phyloP scores from a whole-genome alignment of 192 early-diverging fungal species.

The Coemansia sp. region DNA sequence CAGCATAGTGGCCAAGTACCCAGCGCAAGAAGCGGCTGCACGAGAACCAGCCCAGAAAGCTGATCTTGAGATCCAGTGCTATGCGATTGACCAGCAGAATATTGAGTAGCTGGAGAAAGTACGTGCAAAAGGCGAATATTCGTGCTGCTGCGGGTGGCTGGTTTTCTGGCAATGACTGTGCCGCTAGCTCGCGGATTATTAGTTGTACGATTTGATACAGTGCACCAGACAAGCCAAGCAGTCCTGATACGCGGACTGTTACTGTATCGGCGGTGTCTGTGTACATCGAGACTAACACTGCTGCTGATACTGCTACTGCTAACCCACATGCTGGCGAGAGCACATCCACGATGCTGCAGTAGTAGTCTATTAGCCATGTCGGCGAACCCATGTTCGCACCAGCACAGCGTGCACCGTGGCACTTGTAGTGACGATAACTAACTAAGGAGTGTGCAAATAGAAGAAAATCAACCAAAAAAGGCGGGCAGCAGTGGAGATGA shows the following conservation, averaged over 20 bases:
- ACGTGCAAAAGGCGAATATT: constrained; percentile 32
- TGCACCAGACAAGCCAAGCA: constrained; percentile 42
- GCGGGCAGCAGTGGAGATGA: too few species aligned
- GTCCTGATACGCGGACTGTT: constrained; percentile 42
- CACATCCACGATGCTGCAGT: constrained; percentile 39
- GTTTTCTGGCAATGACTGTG: constrained; percentile 10
- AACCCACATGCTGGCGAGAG: constrained; percentile 47
- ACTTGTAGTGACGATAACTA: too few species aligned
- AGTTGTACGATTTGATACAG: constrained; percentile 39
- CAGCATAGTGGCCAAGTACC: constrained; percentile 35
- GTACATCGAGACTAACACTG: constrained; percentile 44
- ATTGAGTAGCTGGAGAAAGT: constrained; percentile 43
- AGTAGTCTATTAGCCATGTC: constrained; percentile 41
- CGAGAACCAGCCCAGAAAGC: constrained; percentile 42
- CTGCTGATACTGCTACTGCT: constrained; percentile 34
- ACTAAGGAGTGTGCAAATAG: background rate
- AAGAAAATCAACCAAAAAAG: background rate
- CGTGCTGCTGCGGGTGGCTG: constrained; percentile 24
- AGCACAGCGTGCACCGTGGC: too few species aligned
- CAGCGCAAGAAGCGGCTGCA: constrained; percentile 33
- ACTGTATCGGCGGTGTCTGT: constrained; percentile 32
- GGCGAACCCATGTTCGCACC: constrained; percentile 1
- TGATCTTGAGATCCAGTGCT: constrained; percentile 43
- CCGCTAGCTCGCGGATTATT: constrained; percentile 35
- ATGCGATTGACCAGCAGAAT: constrained; percentile 38